Percentiles rank a stretch among this genome's conserved stretches.
Evolutionary conservation across 2,329 filamentous ascomycete species (phyloP).

Genomic region (Penicillium sp.): DNA sequence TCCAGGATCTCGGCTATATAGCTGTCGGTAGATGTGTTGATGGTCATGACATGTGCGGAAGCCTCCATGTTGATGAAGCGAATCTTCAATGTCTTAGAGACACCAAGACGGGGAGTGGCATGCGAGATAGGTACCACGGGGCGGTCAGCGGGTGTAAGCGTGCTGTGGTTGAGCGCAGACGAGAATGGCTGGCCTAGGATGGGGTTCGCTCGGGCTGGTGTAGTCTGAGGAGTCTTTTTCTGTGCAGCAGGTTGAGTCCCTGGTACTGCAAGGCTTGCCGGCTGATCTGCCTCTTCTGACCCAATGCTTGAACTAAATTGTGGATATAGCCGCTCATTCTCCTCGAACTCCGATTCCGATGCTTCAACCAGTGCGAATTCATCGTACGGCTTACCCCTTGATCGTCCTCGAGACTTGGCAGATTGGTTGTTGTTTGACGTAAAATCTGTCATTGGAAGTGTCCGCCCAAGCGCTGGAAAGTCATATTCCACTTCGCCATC

Average conservation of each 20-base stretch:
- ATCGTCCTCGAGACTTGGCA: slow-evolving; percentile 45
- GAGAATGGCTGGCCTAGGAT: slow-evolving; percentile 41
- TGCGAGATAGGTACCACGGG: slow-evolving; percentile 38
- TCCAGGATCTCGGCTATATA: slow-evolving; percentile 62
- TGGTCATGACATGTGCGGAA: slow-evolving; percentile 44
- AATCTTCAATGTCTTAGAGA: slow-evolving; percentile 51
- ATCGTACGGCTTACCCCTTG: slow-evolving; percentile 57
- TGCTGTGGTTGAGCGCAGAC: slow-evolving; percentile 39
- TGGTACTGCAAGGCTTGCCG: slow-evolving; percentile 18
- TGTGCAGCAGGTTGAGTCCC: slow-evolving; percentile 16
- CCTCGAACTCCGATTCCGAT: slow-evolving; percentile 45
- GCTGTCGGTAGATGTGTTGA: slow-evolving; percentile 55
- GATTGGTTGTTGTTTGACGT: slow-evolving; percentile 59
- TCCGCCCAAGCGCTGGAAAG: slow-evolving; percentile 52
- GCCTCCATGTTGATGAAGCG: slow-evolving; percentile 54
- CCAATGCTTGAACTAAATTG: slow-evolving; percentile 36
- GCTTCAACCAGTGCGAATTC: slow-evolving; percentile 59
- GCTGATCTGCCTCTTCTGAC: slow-evolving; percentile 26
- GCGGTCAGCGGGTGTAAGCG: slow-evolving; percentile 40
- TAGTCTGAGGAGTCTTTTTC: slow-evolving; percentile 15
- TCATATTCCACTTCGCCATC: slow-evolving; percentile 60
- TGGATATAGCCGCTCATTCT: slow-evolving; percentile 52
- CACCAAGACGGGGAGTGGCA: slow-evolving; percentile 49
- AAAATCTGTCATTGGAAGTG: slow-evolving; percentile 53
- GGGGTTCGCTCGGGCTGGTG: slow-evolving; percentile 30